Evolutionary conservation across 768 basidiomycete genomes (phyloP).

Genomic region (Neoboletus magnificus): DNA sequence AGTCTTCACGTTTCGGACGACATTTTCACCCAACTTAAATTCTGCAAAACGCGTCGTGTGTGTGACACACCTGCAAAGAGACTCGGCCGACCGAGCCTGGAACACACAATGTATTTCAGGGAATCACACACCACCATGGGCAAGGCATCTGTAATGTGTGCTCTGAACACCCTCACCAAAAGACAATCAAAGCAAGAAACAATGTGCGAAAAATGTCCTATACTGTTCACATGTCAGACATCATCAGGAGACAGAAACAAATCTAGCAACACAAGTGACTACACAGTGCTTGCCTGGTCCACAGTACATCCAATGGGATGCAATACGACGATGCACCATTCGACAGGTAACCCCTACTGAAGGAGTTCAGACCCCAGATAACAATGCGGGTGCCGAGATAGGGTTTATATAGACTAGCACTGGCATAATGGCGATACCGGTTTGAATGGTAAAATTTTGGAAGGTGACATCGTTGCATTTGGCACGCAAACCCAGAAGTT

Average conservation of each 20-base stretch:
- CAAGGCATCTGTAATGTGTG: neutral
- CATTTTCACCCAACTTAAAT: too few species aligned
- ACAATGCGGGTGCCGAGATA: neutral
- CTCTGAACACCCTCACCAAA: neutral
- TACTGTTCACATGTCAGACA: neutral
- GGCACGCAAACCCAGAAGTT: too few species aligned
- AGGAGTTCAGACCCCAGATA: neutral
- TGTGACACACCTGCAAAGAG: neutral
- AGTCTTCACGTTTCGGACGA: too few species aligned
- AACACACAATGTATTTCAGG: neutral
- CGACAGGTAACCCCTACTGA: neutral
- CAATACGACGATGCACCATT: neutral
- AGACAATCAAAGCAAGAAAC: neutral
- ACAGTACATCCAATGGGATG: neutral
- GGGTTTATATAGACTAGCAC: neutral
- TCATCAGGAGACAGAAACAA: neutral
- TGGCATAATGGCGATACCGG: neutral
- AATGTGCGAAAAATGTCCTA: neutral
- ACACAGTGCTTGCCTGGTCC: neutral
- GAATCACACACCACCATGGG: neutral
- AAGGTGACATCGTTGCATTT: too few species aligned
- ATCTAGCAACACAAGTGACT: neutral
- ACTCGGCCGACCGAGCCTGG: neutral
- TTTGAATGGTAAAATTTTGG: too few species aligned
- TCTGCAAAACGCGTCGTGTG: too few species aligned